phyloP scores from a whole-genome alignment of 305 asterid genomes.

The Fraxinus greggii region DNA sequence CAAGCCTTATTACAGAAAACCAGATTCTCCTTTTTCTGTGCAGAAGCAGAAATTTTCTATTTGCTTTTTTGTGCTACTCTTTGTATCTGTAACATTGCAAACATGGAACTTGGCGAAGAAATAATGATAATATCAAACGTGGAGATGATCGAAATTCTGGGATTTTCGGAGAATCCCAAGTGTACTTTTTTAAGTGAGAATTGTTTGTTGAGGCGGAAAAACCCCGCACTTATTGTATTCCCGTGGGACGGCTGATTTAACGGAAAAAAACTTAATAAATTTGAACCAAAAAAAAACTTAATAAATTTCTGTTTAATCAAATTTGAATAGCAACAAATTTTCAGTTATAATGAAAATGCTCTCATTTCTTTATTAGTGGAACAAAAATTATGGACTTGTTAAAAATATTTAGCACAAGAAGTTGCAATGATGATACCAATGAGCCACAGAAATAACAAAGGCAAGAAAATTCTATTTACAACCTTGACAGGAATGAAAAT shows the following conservation, averaged over 20 bases:
- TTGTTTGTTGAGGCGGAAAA: slow-evolving; percentile 11
- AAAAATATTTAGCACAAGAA: too few relatives aligned
- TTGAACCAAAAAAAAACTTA: neutral
- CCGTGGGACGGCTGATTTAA: slow-evolving; percentile 28
- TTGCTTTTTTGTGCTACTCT: neutral
- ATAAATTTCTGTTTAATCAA: neutral
- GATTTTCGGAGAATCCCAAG: slow-evolving; percentile 31
- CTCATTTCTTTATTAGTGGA: too few relatives aligned
- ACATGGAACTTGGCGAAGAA: neutral
- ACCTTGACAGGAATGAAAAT: too few relatives aligned
- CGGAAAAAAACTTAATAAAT: too few relatives aligned
- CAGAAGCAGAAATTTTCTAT: neutral
- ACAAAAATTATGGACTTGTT: too few relatives aligned
- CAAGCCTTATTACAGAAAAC: neutral
- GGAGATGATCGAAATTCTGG: slow-evolving; percentile 35
- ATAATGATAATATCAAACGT: slow-evolving; percentile 15
- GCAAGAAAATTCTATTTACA: too few relatives aligned
- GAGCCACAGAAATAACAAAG: too few relatives aligned
- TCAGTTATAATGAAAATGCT: too few relatives aligned
- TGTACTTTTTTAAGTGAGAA: neutral
- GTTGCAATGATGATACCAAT: too few relatives aligned
- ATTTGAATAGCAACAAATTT: too few relatives aligned
- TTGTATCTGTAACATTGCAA: slow-evolving; percentile 7
- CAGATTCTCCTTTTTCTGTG: neutral
- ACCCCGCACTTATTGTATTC: slow-evolving; percentile 22